Evolutionary conservation across 331 rosid species (phyloP).

Genomic region (Cydonia oblonga): DNA sequence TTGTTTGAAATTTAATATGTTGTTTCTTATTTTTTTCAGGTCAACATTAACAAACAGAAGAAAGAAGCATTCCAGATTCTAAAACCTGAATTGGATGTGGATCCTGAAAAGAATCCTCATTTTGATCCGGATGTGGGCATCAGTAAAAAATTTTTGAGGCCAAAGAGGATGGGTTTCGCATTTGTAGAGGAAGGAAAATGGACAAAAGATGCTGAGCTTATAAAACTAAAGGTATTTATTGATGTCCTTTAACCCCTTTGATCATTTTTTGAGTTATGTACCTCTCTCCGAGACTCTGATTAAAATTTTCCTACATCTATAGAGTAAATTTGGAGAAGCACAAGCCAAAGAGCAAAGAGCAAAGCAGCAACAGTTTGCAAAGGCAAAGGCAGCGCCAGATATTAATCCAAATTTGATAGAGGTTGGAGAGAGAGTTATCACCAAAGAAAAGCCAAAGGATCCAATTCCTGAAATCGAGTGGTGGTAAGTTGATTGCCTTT

Average conservation of each 20-base stretch:
- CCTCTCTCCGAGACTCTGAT: background rate
- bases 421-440: constrained; percentile 73
- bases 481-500: constrained; percentile 64
- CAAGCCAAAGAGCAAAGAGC: constrained; percentile 96
- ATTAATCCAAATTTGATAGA: constrained; percentile 91
- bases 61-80: constrained; percentile 89
- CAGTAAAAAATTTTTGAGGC: constrained; percentile 68
- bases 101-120: constrained; percentile 80
- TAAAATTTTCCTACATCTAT: constrained; percentile 4
- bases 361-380: constrained; percentile 87
- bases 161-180: constrained; percentile 69
- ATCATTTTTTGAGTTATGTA: background rate
- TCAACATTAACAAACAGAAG: constrained; percentile 90
- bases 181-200: constrained; percentile 98
- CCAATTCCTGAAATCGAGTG: constrained; percentile 90
- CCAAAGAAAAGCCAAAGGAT: constrained; percentile 79
- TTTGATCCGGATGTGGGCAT: constrained; percentile 79
- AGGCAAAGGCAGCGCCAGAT: constrained; percentile 95
- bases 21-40: constrained; percentile 35
- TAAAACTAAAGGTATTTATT: constrained; percentile 63
- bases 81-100: constrained; percentile 81
- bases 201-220: constrained; percentile 82
- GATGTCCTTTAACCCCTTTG: background rate
- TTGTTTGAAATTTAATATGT: background rate
- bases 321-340: constrained; percentile 97